Evolutionary conservation across 495 filamentous ascomycete genomes (phyloP), one percentile per base, ranked within the genome.

Genomic region (Penicillium cosmopolitanum): DNA sequence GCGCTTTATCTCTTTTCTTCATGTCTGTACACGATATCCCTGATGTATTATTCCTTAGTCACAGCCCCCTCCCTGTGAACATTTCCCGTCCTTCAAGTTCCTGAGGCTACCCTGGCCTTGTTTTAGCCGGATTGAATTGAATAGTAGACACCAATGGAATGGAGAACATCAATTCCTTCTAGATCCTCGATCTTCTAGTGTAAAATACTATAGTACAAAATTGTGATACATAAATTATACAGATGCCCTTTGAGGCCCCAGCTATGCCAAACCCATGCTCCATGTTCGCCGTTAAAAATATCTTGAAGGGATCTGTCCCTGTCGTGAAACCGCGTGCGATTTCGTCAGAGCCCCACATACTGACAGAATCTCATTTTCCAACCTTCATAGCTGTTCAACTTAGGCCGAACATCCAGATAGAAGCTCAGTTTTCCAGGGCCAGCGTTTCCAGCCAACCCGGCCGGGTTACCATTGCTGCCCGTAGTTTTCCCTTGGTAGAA

Each of bases 341-440:
- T 15, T 21, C 18, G 34, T 66, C 57, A 80, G 5, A 91, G 68
- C n/a, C 93, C 87, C 50, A 84, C 66, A 50, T 83, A 82, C 52
- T 78, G 83, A 66, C 80, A 74, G 42, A 85, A 82, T 57, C 95
- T 84, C 92, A 96, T 92, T 74, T 88, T 89, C 68, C 88, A 85
- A 1, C 95, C 95, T 77, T 98, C 95, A 81, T 85, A 91, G 38
- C 82, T 88, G 77, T 96, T 96, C 73, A 98, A 63, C 80, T 98
- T 98, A 4, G 95, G 95, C 70, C 95, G 82, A 16, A 98, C 95
- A 71, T 98, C 95, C 57, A 98, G 74, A 73, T 91, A 97, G 72
- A 98, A 98, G 62, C 88, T 96, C 61, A 97, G 73, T 61, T 87
- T 88, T 50, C 81, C 84, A 2, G 84, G 85, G 6, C 71, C 78